Percentiles rank a stretch among this genome's conserved stretches.
These are phyloP conservation scores for Plenodomus tracheiphilus DNA, from an alignment of 2,329 filamentous ascomycete species.

Conservation along the genomic window DNA sequence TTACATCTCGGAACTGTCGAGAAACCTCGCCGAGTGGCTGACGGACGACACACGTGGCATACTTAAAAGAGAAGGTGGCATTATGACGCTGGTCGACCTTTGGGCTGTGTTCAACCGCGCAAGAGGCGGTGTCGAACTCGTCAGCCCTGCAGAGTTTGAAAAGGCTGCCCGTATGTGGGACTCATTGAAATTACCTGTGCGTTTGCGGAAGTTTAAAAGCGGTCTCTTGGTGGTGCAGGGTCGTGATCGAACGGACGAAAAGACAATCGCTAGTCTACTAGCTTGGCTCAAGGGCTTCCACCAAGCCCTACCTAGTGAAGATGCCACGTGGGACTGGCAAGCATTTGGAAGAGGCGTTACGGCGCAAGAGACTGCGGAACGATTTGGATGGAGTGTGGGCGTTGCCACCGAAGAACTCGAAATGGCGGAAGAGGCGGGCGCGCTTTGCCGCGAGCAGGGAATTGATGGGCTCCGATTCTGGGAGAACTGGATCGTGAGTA, in stretches of 20 bases:
- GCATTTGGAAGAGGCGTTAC: conserved; percentile 83
- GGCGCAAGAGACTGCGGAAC: conserved; percentile 83
- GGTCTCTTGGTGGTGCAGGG: conserved; percentile 94
- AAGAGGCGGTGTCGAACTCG: conserved; percentile 88
- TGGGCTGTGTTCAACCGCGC: conserved; percentile 82
- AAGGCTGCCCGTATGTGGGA: conserved; percentile 90
- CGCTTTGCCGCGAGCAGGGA: conserved; percentile 86
- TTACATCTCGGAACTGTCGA: conserved; percentile 70
- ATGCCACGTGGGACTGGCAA: conserved; percentile 74
- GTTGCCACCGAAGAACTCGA: conserved; percentile 94
- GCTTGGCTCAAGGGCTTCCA: conserved; percentile 78
- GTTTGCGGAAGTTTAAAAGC: conserved; percentile 85
- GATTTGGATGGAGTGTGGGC: conserved; percentile 95
- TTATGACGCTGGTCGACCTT: conserved; percentile 46
- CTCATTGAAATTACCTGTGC: conserved; percentile 79
- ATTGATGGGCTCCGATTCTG: conserved; percentile 92
- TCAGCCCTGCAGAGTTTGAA: conserved; percentile 89
- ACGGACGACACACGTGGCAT: conserved; percentile 44
- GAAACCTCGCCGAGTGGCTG: conserved; percentile 45
- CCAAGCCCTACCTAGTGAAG: conserved; percentile 63
- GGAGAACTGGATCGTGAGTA: conserved; percentile 66
- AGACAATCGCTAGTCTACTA: conserved; percentile 76
- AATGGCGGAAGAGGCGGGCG: conserved; percentile 92
- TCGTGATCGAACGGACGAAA: conserved; percentile 85
- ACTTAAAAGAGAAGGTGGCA: conserved; percentile 42